Evolutionary conservation across 257 asterid genomes (phyloP).

Genomic region (Penstemon davidsonii): DNA sequence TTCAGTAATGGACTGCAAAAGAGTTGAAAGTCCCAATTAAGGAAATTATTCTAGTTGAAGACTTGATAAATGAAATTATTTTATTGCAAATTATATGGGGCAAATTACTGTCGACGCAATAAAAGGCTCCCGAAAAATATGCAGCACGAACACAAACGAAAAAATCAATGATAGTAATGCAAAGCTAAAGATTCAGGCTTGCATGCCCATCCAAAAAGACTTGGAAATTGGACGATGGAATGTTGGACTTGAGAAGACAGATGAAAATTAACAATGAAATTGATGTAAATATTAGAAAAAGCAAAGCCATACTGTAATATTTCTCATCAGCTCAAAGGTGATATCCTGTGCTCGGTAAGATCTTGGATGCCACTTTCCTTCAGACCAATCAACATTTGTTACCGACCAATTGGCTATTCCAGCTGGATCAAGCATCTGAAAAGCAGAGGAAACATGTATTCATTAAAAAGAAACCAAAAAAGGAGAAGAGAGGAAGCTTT

Average conservation of each 20-base stretch:
- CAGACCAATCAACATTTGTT: conserved; percentile 91
- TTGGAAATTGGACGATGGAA: neutral
- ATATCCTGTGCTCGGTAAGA: conserved; percentile 72
- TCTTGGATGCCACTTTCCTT: conserved; percentile 89
- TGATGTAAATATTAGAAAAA: conserved; percentile 16
- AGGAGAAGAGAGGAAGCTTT: neutral
- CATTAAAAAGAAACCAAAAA: neutral
- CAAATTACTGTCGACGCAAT: neutral
- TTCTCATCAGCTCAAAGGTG: conserved; percentile 58
- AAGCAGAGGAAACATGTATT: conserved; percentile 7
- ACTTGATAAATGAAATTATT: too few species aligned
- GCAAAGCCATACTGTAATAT: conserved; percentile 63
- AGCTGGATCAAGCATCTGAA: conserved; percentile 81
- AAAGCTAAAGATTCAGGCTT: neutral
- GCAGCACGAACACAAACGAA: neutral
- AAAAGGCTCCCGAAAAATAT: neutral
- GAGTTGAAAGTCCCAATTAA: conserved; percentile 26
- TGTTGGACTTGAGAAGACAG: conserved; percentile 5
- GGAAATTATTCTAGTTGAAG: too few species aligned
- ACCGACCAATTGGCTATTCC: conserved; percentile 91
- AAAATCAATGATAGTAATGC: neutral
- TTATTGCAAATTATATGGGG: conserved; percentile 4
- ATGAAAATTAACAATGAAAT: neutral
- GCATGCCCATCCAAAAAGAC: neutral
- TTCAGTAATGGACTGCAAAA: conserved; percentile 70